Percentiles rank a stretch among this genome's conserved stretches.
phyloP scores from a whole-genome alignment of 306 rosid species.

The Ormosia emarginata region DNA sequence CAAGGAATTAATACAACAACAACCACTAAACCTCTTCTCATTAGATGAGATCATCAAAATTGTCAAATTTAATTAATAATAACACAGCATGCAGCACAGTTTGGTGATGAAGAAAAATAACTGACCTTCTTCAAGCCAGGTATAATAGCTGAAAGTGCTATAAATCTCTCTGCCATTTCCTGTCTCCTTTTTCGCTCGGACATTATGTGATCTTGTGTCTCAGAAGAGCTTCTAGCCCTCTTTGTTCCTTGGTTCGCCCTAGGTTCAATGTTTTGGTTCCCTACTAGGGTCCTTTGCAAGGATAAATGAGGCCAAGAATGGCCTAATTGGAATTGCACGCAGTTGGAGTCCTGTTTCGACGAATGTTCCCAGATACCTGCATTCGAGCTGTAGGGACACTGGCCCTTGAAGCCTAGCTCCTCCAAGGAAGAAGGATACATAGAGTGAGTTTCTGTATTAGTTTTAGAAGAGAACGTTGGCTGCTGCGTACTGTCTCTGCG shows the following conservation, averaged over 20 bases:
- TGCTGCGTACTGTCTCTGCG: neutral
- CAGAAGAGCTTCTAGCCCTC: neutral
- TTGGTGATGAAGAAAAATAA: neutral
- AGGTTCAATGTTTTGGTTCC: neutral
- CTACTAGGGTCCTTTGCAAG: neutral
- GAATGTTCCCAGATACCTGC: no score
- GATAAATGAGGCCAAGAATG: neutral
- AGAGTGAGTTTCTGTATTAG: neutral
- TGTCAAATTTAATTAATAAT: neutral
- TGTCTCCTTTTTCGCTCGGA: constrained; percentile 21
- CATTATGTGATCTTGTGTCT: constrained; percentile 3
- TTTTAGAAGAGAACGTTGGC: neutral
- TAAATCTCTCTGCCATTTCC: constrained; percentile 7
- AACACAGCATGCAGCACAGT: neutral
- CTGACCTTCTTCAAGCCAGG: constrained; percentile 21
- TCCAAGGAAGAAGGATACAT: neutral
- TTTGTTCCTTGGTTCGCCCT: neutral
- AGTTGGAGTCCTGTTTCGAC: no score
- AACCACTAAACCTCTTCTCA: no score
- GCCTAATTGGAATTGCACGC: neutral
- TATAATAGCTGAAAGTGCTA: constrained; percentile 2
- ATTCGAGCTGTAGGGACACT: neutral
- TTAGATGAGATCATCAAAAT: neutral
- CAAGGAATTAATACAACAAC: neutral
- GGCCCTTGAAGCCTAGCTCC: neutral